Conservation (phyloP, 306 rosid species). For the Cotoneaster glaucophyllus region DNA sequence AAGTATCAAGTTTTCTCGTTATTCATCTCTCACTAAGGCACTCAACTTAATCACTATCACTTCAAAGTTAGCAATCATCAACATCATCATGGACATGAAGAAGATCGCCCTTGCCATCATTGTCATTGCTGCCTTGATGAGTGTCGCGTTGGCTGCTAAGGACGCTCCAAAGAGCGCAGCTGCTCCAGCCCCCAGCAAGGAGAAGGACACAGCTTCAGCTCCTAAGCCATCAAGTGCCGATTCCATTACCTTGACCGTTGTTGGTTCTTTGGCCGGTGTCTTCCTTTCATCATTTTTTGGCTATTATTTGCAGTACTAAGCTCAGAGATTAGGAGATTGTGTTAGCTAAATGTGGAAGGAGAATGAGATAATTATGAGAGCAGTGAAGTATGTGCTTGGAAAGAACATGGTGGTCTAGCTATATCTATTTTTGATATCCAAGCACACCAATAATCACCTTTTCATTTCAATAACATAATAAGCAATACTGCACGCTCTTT, state of each 20-base stretch:
- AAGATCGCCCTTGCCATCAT: conserved; percentile 20
- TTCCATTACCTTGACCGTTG: conserved; percentile 24
- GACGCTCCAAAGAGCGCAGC: background rate
- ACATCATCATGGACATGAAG: background rate
- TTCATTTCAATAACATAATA: background rate
- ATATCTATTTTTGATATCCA: background rate
- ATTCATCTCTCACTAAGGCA: background rate
- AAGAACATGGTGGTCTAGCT: background rate
- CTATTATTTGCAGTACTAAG: conserved; percentile 13
- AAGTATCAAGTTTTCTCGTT: background rate
- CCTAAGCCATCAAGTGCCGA: conserved; percentile 36
- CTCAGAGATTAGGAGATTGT: background rate
- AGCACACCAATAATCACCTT: background rate
- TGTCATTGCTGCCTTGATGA: conserved; percentile 9
- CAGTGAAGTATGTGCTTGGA: background rate
- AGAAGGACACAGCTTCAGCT: conserved; percentile 11
- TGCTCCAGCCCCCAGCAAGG: conserved; percentile 24
- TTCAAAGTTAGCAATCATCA: background rate
- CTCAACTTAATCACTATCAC: background rate
- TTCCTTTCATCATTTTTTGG: conserved; percentile 42
- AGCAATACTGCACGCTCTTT: background rate
- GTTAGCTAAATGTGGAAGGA: background rate
- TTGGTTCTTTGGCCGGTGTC: conserved; percentile 49
- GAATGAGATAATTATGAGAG: background rate
- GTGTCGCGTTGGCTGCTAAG: background rate